Base-by-base conservation (phyloP, 306 rosid species). In the Pueraria montana region DNA sequence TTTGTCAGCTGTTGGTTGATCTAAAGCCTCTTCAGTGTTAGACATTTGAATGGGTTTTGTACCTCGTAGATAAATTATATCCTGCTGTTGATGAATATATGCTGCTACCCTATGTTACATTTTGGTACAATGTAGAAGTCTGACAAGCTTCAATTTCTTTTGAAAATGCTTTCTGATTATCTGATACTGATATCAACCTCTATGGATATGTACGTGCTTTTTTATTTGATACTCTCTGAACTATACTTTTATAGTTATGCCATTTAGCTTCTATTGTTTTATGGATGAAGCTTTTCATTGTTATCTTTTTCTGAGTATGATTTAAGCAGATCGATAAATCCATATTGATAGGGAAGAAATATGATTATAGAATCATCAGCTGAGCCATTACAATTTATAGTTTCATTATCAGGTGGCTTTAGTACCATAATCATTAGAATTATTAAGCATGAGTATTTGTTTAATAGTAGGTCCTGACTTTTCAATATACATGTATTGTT, bases 261-360 rank as follows among this genome's bases (percentile, higher is more conserved):
- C 73, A 27, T 46, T 64, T 50, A 50, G 36, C 24, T 34, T 78
- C 21, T 65, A 36, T 78, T 64, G 50, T 46, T 30, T 64, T 78
- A 46, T 63, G 63, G 11, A 48, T 52, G 64, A 32, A 48, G 52
- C 40, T 67, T 64, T 67, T 70, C 9, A 16, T 52, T 50, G 80
- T 65, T 67, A 49, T 68, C 43, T 1, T 27, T 79, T 40, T 38
- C 26, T 36, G 46, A 52, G 4, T 61, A 62, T 79, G 76, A 36
- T 66, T 78, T 20, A 30, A 48, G 52, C 14, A 27, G 26, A 66
- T 52, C 40, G 21, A 27, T 58, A 30, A 40, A 55, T 55, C 52
- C 53, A 75, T 16, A n/a, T 38, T 4, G 11, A 52, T 17, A 52
- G 21, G 56, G 56, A 50, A 50, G 21, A 32, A 74, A 38, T 38